Evolutionary conservation across 169 alveolate species (phyloP).

Genomic region (Eimeria sp.): DNA sequence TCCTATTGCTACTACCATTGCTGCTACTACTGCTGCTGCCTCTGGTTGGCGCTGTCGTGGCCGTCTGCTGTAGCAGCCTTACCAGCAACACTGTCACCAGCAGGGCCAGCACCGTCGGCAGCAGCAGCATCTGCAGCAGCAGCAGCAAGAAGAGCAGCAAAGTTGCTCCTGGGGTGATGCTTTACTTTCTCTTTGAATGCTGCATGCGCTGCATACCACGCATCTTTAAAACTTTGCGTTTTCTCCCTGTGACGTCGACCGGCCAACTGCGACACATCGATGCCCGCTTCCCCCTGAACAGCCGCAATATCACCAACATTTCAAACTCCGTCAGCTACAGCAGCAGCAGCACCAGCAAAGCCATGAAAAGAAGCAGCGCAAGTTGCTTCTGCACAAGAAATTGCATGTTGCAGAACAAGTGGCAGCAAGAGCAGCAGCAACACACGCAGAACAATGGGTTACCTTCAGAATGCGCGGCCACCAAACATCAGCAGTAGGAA

Average conservation of each 20-base stretch:
- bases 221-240: slow-evolving; percentile 33
- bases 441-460: background rate
- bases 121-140: slow-evolving; percentile 21
- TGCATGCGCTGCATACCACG: slow-evolving; percentile 75
- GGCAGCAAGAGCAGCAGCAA: background rate
- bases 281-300: slow-evolving; percentile 54
- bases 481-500: slow-evolving; percentile 43
- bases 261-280: slow-evolving; percentile 60
- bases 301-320: background rate
- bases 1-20: background rate
- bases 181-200: slow-evolving; percentile 53
- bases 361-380: background rate
- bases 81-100: background rate
- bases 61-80: background rate
- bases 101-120: background rate
- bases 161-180: background rate
- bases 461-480: slow-evolving; percentile 62
- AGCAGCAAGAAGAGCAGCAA: background rate
- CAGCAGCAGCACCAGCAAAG: background rate
- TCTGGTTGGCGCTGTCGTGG: background rate
- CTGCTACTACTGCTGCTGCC: background rate
- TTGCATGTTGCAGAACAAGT: background rate
- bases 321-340: background rate
- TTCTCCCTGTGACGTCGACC: slow-evolving; percentile 27
- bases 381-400: no score